These are phyloP conservation scores for Luvunga scandens DNA, from an alignment of 345 rosid species.

Conservation along the genomic window DNA sequence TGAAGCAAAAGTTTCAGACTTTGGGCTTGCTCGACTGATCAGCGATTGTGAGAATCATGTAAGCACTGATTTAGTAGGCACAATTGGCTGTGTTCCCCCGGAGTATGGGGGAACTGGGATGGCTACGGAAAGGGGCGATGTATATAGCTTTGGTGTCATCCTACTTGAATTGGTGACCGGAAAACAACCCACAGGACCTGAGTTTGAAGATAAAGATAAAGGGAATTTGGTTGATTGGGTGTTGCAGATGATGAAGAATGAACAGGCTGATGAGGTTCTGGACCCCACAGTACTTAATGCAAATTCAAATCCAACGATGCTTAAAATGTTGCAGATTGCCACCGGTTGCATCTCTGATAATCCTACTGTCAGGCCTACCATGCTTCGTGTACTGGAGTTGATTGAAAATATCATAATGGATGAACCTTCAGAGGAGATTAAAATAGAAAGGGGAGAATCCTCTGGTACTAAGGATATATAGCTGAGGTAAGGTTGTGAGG, in stretches of 20 bases:
- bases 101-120: slow-evolving; percentile 85
- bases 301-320: slow-evolving; percentile 52
- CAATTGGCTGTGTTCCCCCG: slow-evolving; percentile 83
- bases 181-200: slow-evolving; percentile 88
- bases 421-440: too few relatives aligned
- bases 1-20: slow-evolving; percentile 86
- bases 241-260: slow-evolving; percentile 32
- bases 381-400: slow-evolving; percentile 54
- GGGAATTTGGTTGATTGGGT: slow-evolving; percentile 87
- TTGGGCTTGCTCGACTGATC: slow-evolving; percentile 83
- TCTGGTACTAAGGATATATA: background rate
- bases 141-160: slow-evolving; percentile 83
- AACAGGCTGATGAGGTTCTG: slow-evolving; percentile 41
- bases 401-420: slow-evolving; percentile 41
- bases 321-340: slow-evolving; percentile 54
- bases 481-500: slow-evolving; percentile 7
- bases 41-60: slow-evolving; percentile 91
- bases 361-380: slow-evolving; percentile 64
- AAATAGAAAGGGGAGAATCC: too few relatives aligned
- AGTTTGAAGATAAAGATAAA: slow-evolving; percentile 84
- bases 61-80: slow-evolving; percentile 80
- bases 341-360: slow-evolving; percentile 51
- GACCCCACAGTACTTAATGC: slow-evolving; percentile 47
- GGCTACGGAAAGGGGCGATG: slow-evolving; percentile 76
- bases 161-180: slow-evolving; percentile 78